A percentile compares a stretch with the other conserved stretches of the same genome.
Evolutionary conservation across 306 rosid species (phyloP).

Genomic region (Gynostemma pentaphyllum): DNA sequence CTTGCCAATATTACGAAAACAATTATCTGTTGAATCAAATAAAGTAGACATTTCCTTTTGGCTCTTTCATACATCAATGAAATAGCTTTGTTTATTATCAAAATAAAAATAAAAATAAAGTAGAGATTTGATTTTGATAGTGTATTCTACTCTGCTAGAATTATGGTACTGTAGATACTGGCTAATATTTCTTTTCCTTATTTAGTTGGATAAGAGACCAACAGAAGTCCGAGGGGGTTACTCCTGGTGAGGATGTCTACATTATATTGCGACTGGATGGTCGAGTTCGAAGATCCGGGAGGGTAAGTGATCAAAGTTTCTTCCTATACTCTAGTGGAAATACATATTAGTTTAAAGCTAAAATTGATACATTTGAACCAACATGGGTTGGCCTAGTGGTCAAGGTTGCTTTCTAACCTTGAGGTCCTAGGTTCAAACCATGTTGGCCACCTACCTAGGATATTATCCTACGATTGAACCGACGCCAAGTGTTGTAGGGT

Average conservation of each 20-base stretch:
- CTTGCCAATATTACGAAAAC: neutral
- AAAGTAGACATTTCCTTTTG: neutral
- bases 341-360: neutral
- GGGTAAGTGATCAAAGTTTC: conserved; percentile 35
- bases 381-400: too few species aligned
- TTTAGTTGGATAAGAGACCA: conserved; percentile 90
- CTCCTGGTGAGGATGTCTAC: conserved; percentile 82
- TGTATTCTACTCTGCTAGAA: neutral
- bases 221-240: conserved; percentile 83
- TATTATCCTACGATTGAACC: too few species aligned
- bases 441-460: too few species aligned
- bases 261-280: conserved; percentile 86
- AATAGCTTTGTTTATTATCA: too few species aligned
- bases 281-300: conserved; percentile 94
- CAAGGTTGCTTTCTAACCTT: too few species aligned
- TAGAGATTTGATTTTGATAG: too few species aligned
- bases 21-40: neutral
- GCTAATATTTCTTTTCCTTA: neutral
- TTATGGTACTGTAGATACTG: neutral
- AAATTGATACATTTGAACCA: too few species aligned
- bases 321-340: conserved; percentile 7
- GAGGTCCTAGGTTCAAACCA: too few species aligned
- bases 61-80: too few species aligned
- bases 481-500: too few species aligned
- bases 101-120: too few species aligned